Evolutionary conservation across 2,329 filamentous ascomycete species (phyloP).

Genomic region (Fusarium fracticaudum): DNA sequence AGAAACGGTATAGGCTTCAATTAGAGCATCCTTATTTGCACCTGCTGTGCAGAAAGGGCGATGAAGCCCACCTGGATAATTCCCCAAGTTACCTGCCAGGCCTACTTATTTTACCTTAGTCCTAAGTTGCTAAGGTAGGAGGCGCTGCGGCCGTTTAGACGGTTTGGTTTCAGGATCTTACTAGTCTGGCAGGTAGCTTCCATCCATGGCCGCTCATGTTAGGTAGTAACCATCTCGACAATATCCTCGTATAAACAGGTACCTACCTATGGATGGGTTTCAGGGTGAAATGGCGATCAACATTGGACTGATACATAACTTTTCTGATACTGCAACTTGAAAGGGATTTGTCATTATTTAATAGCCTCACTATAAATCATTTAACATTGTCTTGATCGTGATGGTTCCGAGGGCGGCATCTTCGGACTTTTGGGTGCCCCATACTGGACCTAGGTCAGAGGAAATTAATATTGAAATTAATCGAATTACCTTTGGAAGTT

Average conservation of each 20-base stretch:
- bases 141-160: neutral
- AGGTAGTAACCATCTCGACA: constrained; percentile 2
- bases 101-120: neutral
- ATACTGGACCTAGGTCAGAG: constrained; percentile 2
- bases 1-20: constrained; percentile 14
- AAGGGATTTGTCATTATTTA: too few relatives aligned
- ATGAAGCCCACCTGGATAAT: neutral
- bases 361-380: neutral
- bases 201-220: neutral
- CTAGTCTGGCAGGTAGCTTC: neutral
- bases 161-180: neutral
- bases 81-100: neutral
- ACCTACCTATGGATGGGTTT: neutral
- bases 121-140: neutral
- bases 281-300: constrained; percentile 20
- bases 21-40: constrained; percentile 1
- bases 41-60: neutral
- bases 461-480: constrained; percentile 31
- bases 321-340: neutral
- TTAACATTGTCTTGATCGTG: neutral
- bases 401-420: neutral
- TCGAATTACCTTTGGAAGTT: constrained; percentile 22
- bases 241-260: neutral
- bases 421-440: neutral
- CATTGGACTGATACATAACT: neutral